Conservation (phyloP, 805 yeast genomes). For the Trichomonascus vanleenenianus region DNA sequence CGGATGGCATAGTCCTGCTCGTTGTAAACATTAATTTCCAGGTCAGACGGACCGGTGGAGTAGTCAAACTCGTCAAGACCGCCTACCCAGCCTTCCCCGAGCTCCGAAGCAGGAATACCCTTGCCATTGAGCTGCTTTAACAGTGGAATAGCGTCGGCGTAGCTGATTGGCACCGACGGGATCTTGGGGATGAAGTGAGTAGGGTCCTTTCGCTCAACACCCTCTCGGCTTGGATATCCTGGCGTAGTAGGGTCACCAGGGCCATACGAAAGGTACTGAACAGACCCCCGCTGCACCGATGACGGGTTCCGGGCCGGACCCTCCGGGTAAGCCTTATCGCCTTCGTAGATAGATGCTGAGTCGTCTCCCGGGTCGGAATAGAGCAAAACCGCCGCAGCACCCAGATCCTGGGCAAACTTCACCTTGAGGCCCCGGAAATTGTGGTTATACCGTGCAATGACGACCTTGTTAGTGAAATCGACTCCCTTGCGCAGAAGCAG, state of each 20-base stretch:
- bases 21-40: constrained; percentile 46
- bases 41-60: constrained; percentile 43
- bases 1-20: constrained; percentile 54
- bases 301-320: constrained; percentile 77
- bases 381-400: constrained; percentile 58
- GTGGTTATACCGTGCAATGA: constrained; percentile 57
- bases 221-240: constrained; percentile 46
- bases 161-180: constrained; percentile 66
- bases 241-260: constrained; percentile 84
- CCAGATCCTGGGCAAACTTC: constrained; percentile 64
- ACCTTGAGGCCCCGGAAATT: constrained; percentile 70
- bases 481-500: constrained; percentile 40
- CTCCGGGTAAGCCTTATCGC: constrained; percentile 57
- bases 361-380: constrained; percentile 66
- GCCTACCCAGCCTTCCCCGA: constrained; percentile 42
- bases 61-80: constrained; percentile 39
- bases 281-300: constrained; percentile 70
- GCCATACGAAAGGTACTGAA: constrained; percentile 47
- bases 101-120: constrained; percentile 37
- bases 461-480: constrained; percentile 49
- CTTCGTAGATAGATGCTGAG: constrained; percentile 42
- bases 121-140: constrained; percentile 49
- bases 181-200: constrained; percentile 47
- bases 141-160: constrained; percentile 55
- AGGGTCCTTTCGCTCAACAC: constrained; percentile 44